A percentile compares a stretch with the other conserved stretches of the same genome.
phyloP scores from a whole-genome alignment of 306 rosid genomes.

The Cicer cuneatum region DNA sequence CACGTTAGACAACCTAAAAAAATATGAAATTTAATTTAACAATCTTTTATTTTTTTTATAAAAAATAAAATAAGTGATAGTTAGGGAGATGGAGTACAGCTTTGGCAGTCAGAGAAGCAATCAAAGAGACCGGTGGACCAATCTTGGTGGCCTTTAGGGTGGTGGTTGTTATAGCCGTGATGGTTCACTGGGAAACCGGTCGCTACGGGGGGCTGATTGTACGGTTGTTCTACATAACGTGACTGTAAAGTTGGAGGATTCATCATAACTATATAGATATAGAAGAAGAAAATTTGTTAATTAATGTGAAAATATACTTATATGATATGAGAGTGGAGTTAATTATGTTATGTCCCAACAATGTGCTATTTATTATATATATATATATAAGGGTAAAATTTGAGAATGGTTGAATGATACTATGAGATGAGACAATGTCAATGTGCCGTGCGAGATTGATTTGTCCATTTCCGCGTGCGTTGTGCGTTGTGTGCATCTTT shows the following conservation, averaged over 20 bases:
- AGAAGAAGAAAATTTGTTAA: neutral
- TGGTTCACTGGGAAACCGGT: neutral
- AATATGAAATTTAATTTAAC: neutral
- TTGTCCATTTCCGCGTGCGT: neutral
- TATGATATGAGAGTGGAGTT: neutral
- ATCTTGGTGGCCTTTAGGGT: neutral
- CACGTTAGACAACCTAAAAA: constrained; percentile 62
- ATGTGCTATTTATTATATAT: neutral
- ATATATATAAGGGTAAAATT: neutral
- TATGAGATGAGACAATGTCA: neutral
- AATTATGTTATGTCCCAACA: neutral
- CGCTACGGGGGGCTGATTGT: neutral
- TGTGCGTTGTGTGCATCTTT: neutral
- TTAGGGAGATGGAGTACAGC: neutral
- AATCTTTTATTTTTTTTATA: too few species aligned
- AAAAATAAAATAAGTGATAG: neutral
- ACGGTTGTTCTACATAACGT: neutral
- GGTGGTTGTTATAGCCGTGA: neutral
- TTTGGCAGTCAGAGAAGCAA: constrained; percentile 14
- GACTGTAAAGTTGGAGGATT: neutral
- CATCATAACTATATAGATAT: neutral
- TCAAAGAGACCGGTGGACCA: constrained; percentile 19
- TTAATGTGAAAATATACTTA: neutral
- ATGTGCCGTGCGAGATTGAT: neutral
- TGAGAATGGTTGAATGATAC: neutral